Conservation (phyloP, 1,284 basidiomycete genomes). For the Apiotrichum akiyoshidainum region DNA sequence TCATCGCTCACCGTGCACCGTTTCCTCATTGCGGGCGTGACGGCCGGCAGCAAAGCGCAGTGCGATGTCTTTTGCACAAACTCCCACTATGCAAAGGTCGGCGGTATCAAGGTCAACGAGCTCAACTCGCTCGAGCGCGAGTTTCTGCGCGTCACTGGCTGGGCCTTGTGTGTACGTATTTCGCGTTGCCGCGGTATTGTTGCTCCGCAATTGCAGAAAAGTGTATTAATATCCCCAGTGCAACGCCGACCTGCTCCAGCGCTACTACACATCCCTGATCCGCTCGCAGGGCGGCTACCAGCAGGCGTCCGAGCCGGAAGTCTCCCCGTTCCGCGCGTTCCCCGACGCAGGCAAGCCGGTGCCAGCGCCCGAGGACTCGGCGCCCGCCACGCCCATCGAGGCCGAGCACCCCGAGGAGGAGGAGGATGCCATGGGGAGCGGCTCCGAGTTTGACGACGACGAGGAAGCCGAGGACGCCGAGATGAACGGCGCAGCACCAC, state of each 20-base stretch:
- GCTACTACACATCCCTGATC: conserved; percentile 52
- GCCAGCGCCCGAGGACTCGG: conserved; percentile 2
- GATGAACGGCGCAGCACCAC: not conserved
- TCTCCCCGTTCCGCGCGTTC: conserved; percentile 42
- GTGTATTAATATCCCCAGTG: conserved; percentile 32
- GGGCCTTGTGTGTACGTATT: conserved; percentile 78
- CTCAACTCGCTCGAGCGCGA: conserved; percentile 89
- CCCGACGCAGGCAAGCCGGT: conserved; percentile 22
- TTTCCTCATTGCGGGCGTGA: conserved; percentile 84
- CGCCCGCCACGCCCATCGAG: conserved; percentile 10
- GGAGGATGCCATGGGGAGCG: conserved; percentile 5
- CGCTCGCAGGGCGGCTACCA: conserved; percentile 46
- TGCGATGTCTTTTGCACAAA: conserved; percentile 93
- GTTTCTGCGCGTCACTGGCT: conserved; percentile 82
- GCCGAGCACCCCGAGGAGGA: not conserved
- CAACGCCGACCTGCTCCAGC: conserved; percentile 48
- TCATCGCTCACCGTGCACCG: conserved; percentile 92
- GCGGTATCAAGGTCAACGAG: conserved; percentile 82
- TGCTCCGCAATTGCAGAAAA: conserved; percentile 7
- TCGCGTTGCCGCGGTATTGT: too few relatives aligned
- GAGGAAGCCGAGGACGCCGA: conserved; percentile 4
- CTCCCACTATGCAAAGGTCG: conserved; percentile 85
- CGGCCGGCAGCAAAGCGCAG: conserved; percentile 82
- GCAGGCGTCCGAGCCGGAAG: conserved; percentile 38
- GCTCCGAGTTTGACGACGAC: conserved; percentile 1